These are phyloP conservation scores for Penicillium macrosclerotiorum DNA, from an alignment of 495 filamentous ascomycete genomes.

Conservation along the genomic window DNA sequence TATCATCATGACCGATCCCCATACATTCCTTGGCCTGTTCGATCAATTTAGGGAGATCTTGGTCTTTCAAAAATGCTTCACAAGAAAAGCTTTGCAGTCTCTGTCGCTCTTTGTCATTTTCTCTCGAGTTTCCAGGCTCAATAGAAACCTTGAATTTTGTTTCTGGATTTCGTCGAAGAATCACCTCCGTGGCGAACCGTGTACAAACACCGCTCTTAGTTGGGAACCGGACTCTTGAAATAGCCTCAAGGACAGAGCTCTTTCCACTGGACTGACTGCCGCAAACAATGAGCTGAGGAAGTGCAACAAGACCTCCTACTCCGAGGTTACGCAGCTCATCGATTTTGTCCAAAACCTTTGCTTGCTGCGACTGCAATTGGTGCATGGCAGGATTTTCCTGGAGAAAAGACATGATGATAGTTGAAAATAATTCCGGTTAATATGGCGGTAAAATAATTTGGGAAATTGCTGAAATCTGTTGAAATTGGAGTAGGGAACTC, in stretches of 20 bases:
- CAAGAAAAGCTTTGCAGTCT: slow-evolving; percentile 11
- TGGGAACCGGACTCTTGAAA: slow-evolving; percentile 30
- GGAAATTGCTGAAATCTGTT: no score
- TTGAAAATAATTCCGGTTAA: no score
- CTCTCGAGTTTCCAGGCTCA: slow-evolving; percentile 30
- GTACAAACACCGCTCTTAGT: slow-evolving; percentile 29
- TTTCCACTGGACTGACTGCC: slow-evolving; percentile 61
- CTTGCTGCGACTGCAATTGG: slow-evolving; percentile 22
- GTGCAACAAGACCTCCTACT: background rate
- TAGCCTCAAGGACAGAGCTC: slow-evolving; percentile 54
- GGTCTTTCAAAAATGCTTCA: slow-evolving; percentile 17
- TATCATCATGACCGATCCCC: slow-evolving; percentile 24
- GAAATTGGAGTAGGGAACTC: no score
- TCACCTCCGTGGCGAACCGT: slow-evolving; percentile 34
- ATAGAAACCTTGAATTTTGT: slow-evolving; percentile 42
- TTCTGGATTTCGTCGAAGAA: slow-evolving; percentile 20
- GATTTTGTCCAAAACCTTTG: slow-evolving; percentile 1
- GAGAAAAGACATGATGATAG: background rate
- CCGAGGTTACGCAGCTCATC: slow-evolving; percentile 4
- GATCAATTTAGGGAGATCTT: slow-evolving; percentile 40
- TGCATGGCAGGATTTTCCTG: slow-evolving; percentile 1
- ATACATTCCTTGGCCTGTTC: slow-evolving; percentile 49
- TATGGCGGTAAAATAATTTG: no score
- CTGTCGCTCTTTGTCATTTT: slow-evolving; percentile 8
- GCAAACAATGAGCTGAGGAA: slow-evolving; percentile 59